Percentiles rank a stretch among this genome's conserved stretches.
phyloP scores from a whole-genome alignment of 2,329 filamentous ascomycete genomes.

The Fusarium sambucinum region DNA sequence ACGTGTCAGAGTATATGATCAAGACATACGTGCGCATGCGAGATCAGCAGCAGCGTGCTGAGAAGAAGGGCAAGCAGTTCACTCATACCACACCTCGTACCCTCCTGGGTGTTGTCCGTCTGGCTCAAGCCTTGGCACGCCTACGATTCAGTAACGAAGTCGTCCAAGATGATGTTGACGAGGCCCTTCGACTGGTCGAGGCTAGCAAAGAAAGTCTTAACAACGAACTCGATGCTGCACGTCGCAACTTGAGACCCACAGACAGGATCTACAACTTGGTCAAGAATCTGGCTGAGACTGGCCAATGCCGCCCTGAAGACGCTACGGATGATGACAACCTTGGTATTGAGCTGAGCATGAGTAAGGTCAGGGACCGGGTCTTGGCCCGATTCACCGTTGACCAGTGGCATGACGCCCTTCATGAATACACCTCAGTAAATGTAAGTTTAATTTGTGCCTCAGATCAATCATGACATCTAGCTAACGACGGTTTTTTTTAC shows the following conservation, averaged over 20 bases:
- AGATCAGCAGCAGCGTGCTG: constrained; percentile 90
- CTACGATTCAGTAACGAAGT: constrained; percentile 89
- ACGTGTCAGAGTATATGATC: constrained; percentile 94
- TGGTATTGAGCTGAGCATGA: constrained; percentile 81
- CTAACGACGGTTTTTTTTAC: constrained; percentile 53
- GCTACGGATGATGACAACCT: constrained; percentile 66
- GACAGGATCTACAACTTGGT: constrained; percentile 96
- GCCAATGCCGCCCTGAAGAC: constrained; percentile 82
- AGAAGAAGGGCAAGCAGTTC: constrained; percentile 91
- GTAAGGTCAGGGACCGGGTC: constrained; percentile 89
- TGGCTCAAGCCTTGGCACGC: constrained; percentile 92
- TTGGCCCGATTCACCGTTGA: constrained; percentile 96
- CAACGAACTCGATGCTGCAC: constrained; percentile 70
- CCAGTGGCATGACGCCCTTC: constrained; percentile 86
- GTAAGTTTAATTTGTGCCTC: constrained; percentile 72
- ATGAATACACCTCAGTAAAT: constrained; percentile 89
- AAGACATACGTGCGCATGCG: constrained; percentile 96
- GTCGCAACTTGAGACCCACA: constrained; percentile 81
- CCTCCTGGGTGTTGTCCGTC: constrained; percentile 88
- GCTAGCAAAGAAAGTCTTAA: constrained; percentile 93
- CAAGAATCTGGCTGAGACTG: constrained; percentile 85
- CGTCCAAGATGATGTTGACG: constrained; percentile 92
- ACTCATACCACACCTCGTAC: constrained; percentile 95
- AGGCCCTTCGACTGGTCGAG: constrained; percentile 90
- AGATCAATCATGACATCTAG: constrained; percentile 5